These are phyloP conservation scores for Sporothrix brasiliensis DNA, from an alignment of 2,329 filamentous ascomycete genomes.

Conservation along the genomic window DNA sequence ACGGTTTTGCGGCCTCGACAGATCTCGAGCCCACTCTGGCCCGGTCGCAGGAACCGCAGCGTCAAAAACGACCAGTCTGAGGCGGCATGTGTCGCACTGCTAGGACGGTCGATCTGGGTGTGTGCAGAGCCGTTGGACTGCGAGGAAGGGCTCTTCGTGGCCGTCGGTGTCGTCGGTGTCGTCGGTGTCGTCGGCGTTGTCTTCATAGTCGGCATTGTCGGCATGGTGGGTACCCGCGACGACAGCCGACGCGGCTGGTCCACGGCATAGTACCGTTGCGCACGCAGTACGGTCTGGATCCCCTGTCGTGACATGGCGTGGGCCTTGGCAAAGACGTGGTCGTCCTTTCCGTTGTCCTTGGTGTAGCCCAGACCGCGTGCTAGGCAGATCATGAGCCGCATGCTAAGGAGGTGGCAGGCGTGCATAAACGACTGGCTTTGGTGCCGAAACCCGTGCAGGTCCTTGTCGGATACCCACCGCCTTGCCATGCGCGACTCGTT, in stretches of 20 bases:
- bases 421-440: constrained; percentile 57
- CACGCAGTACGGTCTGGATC: constrained; percentile 55
- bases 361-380: constrained; percentile 58
- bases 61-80: constrained; percentile 66
- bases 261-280: constrained; percentile 13
- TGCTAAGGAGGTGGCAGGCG: constrained; percentile 54
- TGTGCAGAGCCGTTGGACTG: neutral
- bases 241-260: constrained; percentile 30
- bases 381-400: constrained; percentile 60
- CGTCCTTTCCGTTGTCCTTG: constrained; percentile 36
- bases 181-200: constrained; percentile 39
- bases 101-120: constrained; percentile 56
- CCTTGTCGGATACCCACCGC: constrained; percentile 54
- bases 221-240: constrained; percentile 42
- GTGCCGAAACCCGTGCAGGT: constrained; percentile 53
- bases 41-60: constrained; percentile 62
- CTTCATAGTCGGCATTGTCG: constrained; percentile 39
- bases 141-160: neutral
- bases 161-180: constrained; percentile 41
- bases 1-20: constrained; percentile 63
- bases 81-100: constrained; percentile 47
- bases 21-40: constrained; percentile 64
- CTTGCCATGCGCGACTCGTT: constrained; percentile 54
- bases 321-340: constrained; percentile 58
- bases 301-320: constrained; percentile 55